These are phyloP conservation scores for Cenococcum geophilum DNA, from an alignment of 495 filamentous ascomycete species.

Conservation along the genomic window DNA sequence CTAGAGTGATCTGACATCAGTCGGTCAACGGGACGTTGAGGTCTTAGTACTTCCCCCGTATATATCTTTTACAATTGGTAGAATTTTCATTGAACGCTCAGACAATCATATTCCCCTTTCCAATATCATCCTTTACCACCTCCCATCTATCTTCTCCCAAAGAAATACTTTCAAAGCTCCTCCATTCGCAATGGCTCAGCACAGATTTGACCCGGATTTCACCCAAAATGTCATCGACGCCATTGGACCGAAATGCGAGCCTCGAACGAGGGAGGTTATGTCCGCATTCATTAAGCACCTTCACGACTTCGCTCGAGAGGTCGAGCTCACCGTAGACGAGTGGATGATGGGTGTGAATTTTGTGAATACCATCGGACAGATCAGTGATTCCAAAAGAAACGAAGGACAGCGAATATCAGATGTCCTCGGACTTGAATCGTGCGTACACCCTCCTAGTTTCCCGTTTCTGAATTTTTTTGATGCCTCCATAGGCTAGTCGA, in stretches of 20 bases:
- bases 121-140: neutral
- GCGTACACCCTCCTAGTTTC: slow-evolving; percentile 30
- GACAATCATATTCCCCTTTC: neutral
- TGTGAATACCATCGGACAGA: slow-evolving; percentile 46
- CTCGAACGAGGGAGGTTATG: slow-evolving; percentile 61
- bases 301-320: slow-evolving; percentile 78
- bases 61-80: neutral
- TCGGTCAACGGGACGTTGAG: neutral
- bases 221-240: slow-evolving; percentile 66
- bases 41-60: neutral
- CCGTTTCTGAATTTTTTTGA: slow-evolving; percentile 1
- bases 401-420: slow-evolving; percentile 75
- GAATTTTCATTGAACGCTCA: neutral
- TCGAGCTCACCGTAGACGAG: slow-evolving; percentile 72
- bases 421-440: slow-evolving; percentile 77
- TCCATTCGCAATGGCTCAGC: slow-evolving; percentile 3
- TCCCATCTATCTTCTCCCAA: neutral
- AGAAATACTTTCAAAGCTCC: neutral
- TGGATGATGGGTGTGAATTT: slow-evolving; percentile 74
- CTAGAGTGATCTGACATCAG: neutral
- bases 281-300: slow-evolving; percentile 64
- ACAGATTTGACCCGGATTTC: slow-evolving; percentile 66
- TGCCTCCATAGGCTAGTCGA: slow-evolving; percentile 58
- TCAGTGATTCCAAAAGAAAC: slow-evolving; percentile 56
- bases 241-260: slow-evolving; percentile 67